Evolutionary conservation across 768 basidiomycete species (phyloP).

Genomic region (Hypholoma fasciculare): DNA sequence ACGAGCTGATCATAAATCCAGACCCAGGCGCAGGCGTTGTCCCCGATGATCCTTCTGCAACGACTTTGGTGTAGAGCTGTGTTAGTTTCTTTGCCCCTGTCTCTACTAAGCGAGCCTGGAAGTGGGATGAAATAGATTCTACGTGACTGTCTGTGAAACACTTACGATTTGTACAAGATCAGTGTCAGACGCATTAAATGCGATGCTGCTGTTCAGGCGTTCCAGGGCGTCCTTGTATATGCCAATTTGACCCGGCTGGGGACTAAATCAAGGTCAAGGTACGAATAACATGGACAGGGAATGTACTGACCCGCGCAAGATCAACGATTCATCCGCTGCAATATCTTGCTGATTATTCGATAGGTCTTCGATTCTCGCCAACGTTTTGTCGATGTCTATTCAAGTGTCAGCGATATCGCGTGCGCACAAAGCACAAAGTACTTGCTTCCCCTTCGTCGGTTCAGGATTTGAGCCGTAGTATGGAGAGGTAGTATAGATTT

Average conservation of each 20-base stretch:
- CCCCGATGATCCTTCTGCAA: conserved; percentile 85
- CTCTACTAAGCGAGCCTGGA: conserved; percentile 71
- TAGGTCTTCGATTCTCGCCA: conserved; percentile 78
- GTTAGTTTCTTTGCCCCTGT: conserved; percentile 82
- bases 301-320: conserved; percentile 66
- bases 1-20: conserved; percentile 53
- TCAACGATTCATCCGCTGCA: conserved; percentile 75
- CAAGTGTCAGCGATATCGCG: not conserved
- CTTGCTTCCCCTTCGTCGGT: conserved; percentile 71
- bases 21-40: conserved; percentile 62
- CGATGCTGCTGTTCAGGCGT: conserved; percentile 76
- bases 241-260: conserved; percentile 66
- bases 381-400: conserved; percentile 80
- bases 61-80: conserved; percentile 82
- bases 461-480: conserved; percentile 72
- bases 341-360: conserved; percentile 75
- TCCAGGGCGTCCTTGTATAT: conserved; percentile 73
- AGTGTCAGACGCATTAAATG: conserved; percentile 65
- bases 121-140: not conserved
- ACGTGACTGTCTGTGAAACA: not conserved
- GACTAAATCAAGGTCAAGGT: conserved; percentile 39
- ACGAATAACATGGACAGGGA: not conserved
- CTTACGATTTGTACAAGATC: conserved; percentile 57
- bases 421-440: conserved; percentile 5
- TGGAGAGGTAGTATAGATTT: conserved; percentile 87